Conservation (phyloP, 2,329 filamentous ascomycete species). For the Penicillium sp. region DNA sequence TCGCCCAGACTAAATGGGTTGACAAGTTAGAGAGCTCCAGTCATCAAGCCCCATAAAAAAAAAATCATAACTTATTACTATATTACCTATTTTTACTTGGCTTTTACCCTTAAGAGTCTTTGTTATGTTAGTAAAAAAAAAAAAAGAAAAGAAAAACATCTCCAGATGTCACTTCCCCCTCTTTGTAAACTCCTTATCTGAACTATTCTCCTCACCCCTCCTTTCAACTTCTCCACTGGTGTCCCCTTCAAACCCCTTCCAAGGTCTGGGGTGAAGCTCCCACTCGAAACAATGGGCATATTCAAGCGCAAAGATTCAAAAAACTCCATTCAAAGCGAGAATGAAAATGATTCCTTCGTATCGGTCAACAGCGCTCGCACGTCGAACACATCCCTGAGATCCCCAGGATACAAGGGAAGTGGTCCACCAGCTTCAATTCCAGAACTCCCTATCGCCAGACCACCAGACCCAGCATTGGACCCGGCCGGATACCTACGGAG, state of each 20-base stretch:
- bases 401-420: conserved; percentile 48
- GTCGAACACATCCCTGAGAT: conserved; percentile 50
- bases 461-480: conserved; percentile 83
- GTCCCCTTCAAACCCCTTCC: not conserved
- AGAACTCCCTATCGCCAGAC: conserved; percentile 75
- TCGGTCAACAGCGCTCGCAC: conserved; percentile 45
- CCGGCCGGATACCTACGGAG: conserved; percentile 88
- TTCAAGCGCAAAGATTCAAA: conserved; percentile 50
- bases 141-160: not conserved
- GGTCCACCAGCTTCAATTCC: conserved; percentile 57
- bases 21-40: not conserved
- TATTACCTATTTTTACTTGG: not conserved
- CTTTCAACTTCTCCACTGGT: conserved; percentile 1
- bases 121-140: not conserved
- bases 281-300: conserved; percentile 38
- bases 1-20: not conserved
- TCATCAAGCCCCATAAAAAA: conserved; percentile 10
- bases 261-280: conserved; percentile 3
- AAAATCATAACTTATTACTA: not conserved
- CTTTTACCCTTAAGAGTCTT: not conserved
- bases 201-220: not conserved
- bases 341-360: conserved; percentile 41
- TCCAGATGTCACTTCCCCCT: not conserved
- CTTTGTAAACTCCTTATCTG: conserved; percentile 1
- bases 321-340: conserved; percentile 30